Evolutionary conservation across 1,284 basidiomycete species (phyloP).

Genomic region (Ceratobasidium sp.): DNA sequence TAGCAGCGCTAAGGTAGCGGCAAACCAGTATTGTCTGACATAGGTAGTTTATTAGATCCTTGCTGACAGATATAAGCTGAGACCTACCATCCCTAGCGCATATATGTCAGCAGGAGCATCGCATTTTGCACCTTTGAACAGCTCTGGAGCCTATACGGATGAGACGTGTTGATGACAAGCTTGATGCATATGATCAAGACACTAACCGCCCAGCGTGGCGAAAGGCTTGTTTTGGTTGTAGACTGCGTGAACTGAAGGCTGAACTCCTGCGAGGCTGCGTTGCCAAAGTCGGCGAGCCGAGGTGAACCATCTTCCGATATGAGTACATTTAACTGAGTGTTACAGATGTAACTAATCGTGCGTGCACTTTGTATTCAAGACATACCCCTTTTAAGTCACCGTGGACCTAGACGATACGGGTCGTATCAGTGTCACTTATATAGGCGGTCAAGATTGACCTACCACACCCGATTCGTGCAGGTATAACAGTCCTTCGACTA

Average conservation of each 20-base stretch:
- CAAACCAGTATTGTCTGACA: neutral
- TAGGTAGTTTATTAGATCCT: neutral
- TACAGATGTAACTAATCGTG: neutral
- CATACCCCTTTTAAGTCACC: slow-evolving; percentile 33
- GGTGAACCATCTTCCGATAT: neutral
- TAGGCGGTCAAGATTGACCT: neutral
- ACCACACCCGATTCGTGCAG: neutral
- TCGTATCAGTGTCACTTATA: neutral
- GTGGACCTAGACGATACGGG: neutral
- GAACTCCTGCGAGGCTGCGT: neutral
- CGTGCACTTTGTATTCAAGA: neutral
- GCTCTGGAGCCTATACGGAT: neutral
- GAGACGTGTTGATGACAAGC: no score
- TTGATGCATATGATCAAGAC: no score
- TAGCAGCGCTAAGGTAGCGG: neutral
- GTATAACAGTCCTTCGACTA: neutral
- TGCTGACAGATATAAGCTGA: neutral
- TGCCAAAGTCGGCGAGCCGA: neutral
- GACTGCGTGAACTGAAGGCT: neutral
- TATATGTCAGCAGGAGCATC: neutral
- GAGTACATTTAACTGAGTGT: neutral
- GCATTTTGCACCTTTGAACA: neutral
- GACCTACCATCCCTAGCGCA: slow-evolving; percentile 10
- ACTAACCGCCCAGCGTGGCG: slow-evolving; percentile 1
- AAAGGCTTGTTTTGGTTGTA: neutral